Evolutionary conservation across 2,329 filamentous ascomycete species (phyloP).

Genomic region (Aureobasidium sp.): DNA sequence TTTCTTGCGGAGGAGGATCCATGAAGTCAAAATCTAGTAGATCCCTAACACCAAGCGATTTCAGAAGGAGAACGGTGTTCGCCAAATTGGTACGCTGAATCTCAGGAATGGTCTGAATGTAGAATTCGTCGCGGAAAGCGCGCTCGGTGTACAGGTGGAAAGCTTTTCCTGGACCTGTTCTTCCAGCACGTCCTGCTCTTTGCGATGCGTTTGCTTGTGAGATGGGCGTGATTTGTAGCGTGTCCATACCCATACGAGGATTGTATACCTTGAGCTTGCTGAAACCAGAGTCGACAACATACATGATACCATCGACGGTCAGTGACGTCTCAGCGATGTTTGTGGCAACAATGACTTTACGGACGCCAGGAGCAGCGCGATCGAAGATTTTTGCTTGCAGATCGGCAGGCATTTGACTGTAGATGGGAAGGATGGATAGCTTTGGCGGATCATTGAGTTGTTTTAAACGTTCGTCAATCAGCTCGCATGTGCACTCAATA

Average conservation of each 20-base stretch:
- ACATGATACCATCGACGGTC: conserved; percentile 98
- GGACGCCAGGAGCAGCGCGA: conserved; percentile 75
- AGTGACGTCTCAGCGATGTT: conserved; percentile 98
- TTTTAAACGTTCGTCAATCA: conserved; percentile 78
- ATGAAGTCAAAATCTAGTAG: conserved; percentile 97
- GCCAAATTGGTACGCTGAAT: conserved; percentile 94
- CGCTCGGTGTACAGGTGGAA: conserved; percentile 91
- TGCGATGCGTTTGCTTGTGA: conserved; percentile 95
- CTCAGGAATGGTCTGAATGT: conserved; percentile 93
- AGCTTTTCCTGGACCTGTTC: conserved; percentile 90
- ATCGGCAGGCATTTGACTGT: conserved; percentile 99
- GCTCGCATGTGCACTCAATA: conserved; percentile 91
- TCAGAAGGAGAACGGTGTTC: conserved; percentile 89
- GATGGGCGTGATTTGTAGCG: conserved; percentile 92
- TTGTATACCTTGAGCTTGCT: conserved; percentile 99
- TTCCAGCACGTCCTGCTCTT: conserved; percentile 82
- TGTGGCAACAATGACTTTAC: conserved; percentile 96
- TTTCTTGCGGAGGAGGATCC: conserved; percentile 96
- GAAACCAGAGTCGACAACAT: conserved; percentile 92
- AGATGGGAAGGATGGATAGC: conserved; percentile 90
- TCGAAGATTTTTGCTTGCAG: conserved; percentile 98
- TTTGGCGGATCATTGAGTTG: conserved; percentile 91
- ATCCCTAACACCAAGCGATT: conserved; percentile 89
- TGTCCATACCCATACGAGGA: conserved; percentile 98
- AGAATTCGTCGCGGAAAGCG: conserved; percentile 92